Evolutionary conservation across 352 stramenopile species (phyloP).

Genomic region (Pythium brassicae): DNA sequence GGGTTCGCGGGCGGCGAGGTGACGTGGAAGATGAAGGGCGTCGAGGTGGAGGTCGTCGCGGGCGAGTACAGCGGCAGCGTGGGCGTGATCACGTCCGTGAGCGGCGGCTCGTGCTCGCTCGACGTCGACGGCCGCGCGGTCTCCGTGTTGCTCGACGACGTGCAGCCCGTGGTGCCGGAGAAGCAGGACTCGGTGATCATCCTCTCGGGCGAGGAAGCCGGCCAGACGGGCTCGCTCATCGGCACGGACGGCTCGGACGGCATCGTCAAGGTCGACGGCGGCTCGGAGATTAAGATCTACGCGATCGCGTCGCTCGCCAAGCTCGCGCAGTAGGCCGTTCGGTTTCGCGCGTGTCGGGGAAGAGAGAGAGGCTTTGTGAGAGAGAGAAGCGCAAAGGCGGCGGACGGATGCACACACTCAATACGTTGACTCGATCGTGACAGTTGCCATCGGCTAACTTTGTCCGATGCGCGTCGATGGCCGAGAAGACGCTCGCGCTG

Average conservation of each 20-base stretch:
- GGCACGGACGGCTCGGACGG: conserved; percentile 82
- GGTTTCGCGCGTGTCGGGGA: neutral
- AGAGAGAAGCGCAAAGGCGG: too few species aligned
- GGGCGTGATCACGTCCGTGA: conserved; percentile 74
- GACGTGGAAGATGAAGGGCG: conserved; percentile 87
- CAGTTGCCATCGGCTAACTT: neutral
- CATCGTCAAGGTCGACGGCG: conserved; percentile 87
- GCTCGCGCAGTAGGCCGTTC: conserved; percentile 60
- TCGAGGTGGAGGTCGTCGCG: conserved; percentile 73
- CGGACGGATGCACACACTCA: neutral
- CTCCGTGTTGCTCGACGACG: conserved; percentile 55
- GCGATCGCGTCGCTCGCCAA: conserved; percentile 78
- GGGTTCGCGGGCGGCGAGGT: conserved; percentile 49
- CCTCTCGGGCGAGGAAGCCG: conserved; percentile 79
- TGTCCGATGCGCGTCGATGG: neutral
- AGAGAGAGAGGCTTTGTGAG: neutral
- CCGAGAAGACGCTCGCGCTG: neutral
- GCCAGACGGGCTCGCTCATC: conserved; percentile 80
- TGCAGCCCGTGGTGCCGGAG: conserved; percentile 76
- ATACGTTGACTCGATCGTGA: neutral
- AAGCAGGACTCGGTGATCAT: conserved; percentile 88
- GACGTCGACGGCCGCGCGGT: conserved; percentile 75
- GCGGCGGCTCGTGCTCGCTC: conserved; percentile 64
- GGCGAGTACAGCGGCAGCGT: conserved; percentile 67
- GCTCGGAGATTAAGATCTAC: conserved; percentile 90